Conservation (phyloP, 805 yeast species). For the Pichia cephalocereana region DNA sequence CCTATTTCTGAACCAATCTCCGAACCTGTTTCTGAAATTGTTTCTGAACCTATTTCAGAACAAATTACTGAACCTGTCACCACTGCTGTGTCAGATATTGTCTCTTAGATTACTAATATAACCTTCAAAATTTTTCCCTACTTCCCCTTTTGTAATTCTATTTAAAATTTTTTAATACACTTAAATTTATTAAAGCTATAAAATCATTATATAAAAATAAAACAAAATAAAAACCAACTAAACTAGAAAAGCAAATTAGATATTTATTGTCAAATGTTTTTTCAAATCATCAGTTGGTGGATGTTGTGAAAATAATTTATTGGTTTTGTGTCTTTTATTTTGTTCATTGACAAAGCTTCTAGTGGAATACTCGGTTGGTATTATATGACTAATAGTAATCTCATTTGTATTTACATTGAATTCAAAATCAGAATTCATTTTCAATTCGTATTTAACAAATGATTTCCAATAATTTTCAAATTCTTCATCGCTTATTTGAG, state of each 20-base stretch:
- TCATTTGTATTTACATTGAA: conserved; percentile 42
- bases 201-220: too few species aligned
- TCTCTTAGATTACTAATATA: too few species aligned
- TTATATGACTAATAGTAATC: conserved; percentile 41
- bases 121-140: too few species aligned
- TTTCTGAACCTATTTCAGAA: neutral
- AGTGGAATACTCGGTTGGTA: conserved; percentile 9
- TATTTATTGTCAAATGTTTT: conserved; percentile 1
- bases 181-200: too few species aligned
- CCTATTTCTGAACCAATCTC: neutral
- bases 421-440: conserved; percentile 44
- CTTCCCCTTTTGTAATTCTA: too few species aligned
- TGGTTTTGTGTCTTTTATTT: conserved; percentile 3
- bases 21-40: neutral
- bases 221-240: too few species aligned
- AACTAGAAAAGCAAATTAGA: neutral
- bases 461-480: conserved; percentile 72
- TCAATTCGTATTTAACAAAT: conserved; percentile 19
- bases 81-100: too few species aligned
- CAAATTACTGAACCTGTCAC: too few species aligned
- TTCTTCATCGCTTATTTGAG: conserved; percentile 46
- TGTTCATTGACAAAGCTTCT: conserved; percentile 5
- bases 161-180: too few species aligned
- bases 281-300: conserved; percentile 8
- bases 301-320: conserved; percentile 4